These are phyloP conservation scores for Vitis labrusca DNA, from an alignment of 164 flowering plant genomes.

Conservation along the genomic window DNA sequence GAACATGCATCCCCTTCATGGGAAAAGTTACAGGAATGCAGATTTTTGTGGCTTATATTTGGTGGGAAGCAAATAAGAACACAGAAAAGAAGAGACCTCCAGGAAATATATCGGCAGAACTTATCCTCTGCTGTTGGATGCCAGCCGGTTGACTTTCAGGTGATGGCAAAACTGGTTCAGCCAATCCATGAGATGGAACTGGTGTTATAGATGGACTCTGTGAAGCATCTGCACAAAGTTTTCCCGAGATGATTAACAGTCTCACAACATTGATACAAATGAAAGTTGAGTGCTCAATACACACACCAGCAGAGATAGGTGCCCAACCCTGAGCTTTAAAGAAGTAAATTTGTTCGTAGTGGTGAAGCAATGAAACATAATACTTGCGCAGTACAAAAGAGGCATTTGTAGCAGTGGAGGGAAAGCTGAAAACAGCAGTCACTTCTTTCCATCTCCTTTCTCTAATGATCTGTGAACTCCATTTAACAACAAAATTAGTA, in stretches of 20 bases:
- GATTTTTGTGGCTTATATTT: too few relatives aligned
- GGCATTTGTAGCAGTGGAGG: slow-evolving; percentile 95
- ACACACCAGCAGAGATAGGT: slow-evolving; percentile 45
- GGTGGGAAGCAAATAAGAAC: background rate
- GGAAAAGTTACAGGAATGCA: too few relatives aligned
- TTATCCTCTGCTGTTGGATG: slow-evolving; percentile 25
- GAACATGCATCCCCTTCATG: too few relatives aligned
- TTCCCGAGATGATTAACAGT: background rate
- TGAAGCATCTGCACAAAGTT: slow-evolving; percentile 36
- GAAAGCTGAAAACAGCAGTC: slow-evolving; percentile 85
- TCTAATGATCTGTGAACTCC: slow-evolving; percentile 52
- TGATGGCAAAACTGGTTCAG: slow-evolving; percentile 22
- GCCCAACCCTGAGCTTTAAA: slow-evolving; percentile 64
- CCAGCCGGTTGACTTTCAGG: slow-evolving; percentile 29
- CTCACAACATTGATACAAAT: background rate
- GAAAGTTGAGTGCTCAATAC: background rate
- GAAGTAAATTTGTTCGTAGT: slow-evolving; percentile 83
- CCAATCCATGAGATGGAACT: slow-evolving; percentile 21
- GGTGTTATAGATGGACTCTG: slow-evolving; percentile 27
- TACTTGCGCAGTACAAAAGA: slow-evolving; percentile 93
- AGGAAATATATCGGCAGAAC: slow-evolving; percentile 19
- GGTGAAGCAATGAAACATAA: slow-evolving; percentile 71
- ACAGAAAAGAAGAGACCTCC: slow-evolving; percentile 34
- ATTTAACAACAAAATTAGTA: background rate
- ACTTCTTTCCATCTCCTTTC: slow-evolving; percentile 93